Conservation (phyloP, 129 eudicot species). For the Centrapalus pauciflorus region DNA sequence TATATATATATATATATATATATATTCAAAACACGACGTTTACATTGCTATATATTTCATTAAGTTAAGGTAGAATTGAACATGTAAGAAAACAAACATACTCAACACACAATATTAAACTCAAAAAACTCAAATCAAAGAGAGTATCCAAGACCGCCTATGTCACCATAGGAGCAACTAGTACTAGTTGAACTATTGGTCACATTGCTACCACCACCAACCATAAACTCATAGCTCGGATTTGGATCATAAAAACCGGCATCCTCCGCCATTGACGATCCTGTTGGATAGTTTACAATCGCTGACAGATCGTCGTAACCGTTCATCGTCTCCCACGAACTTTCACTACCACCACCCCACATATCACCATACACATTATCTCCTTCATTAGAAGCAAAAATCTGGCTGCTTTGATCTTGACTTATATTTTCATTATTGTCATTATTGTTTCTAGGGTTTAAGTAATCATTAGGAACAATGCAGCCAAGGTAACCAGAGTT, state of each 20-base stretch:
- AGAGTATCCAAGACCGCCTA: slow-evolving; percentile 53
- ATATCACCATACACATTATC: slow-evolving; percentile 25
- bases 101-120: slow-evolving; percentile 24
- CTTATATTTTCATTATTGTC: not conserved
- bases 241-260: slow-evolving; percentile 20
- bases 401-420: slow-evolving; percentile 21
- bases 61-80: slow-evolving; percentile 11
- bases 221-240: slow-evolving; percentile 23
- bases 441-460: slow-evolving; percentile 48
- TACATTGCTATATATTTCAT: slow-evolving; percentile 12
- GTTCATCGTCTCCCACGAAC: slow-evolving; percentile 54
- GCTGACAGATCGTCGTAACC: slow-evolving; percentile 64
- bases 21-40: slow-evolving; percentile 10
- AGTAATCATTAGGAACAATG: slow-evolving; percentile 81
- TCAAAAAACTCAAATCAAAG: slow-evolving; percentile 22
- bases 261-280: slow-evolving; percentile 24
- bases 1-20: too few species aligned
- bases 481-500: slow-evolving; percentile 90
- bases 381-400: slow-evolving; percentile 24
- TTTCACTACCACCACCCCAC: slow-evolving; percentile 40
- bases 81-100: slow-evolving; percentile 29
- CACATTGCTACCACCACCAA: slow-evolving; percentile 18
- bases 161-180: slow-evolving; percentile 45
- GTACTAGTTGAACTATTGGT: slow-evolving; percentile 25
- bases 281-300: slow-evolving; percentile 32